These are phyloP conservation scores for Turritis glabra DNA, from an alignment of 345 rosid species.

Conservation along the genomic window DNA sequence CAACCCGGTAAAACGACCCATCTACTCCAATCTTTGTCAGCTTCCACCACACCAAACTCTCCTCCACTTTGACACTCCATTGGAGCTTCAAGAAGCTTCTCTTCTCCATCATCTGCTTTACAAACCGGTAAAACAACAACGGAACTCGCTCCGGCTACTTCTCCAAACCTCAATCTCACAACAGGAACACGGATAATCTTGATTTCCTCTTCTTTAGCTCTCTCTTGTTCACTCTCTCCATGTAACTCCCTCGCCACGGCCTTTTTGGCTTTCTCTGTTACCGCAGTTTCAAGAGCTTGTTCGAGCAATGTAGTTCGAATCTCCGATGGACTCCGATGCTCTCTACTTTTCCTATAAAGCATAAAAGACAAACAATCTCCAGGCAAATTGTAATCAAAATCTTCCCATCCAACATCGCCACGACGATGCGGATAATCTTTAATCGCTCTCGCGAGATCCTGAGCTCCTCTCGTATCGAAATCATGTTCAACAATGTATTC, in stretches of 20 bases:
- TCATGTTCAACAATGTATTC: slow-evolving; percentile 43
- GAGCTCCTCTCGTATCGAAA: slow-evolving; percentile 59
- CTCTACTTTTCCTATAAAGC: slow-evolving; percentile 73
- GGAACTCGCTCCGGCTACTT: slow-evolving; percentile 76
- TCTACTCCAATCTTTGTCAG: slow-evolving; percentile 81
- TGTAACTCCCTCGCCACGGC: slow-evolving; percentile 50
- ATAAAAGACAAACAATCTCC: slow-evolving; percentile 83
- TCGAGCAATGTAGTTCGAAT: slow-evolving; percentile 47
- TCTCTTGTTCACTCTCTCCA: slow-evolving; percentile 38
- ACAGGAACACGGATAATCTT: slow-evolving; percentile 59
- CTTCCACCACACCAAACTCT: slow-evolving; percentile 75
- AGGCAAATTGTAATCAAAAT: slow-evolving; percentile 61
- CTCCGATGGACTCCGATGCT: slow-evolving; percentile 57
- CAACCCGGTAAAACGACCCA: slow-evolving; percentile 90
- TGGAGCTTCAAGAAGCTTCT: slow-evolving; percentile 66
- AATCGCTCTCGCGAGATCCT: slow-evolving; percentile 72
- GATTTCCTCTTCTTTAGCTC: slow-evolving; percentile 35
- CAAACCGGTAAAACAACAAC: slow-evolving; percentile 80
- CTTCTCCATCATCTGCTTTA: slow-evolving; percentile 51
- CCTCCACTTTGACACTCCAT: slow-evolving; percentile 55
- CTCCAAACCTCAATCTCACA: slow-evolving; percentile 70
- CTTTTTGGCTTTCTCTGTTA: slow-evolving; percentile 61
- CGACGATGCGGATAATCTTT: slow-evolving; percentile 86
- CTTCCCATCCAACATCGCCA: slow-evolving; percentile 56
- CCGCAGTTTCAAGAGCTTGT: slow-evolving; percentile 63